Conservation (phyloP, 139 green algal genomes). For the Auxenochlorella protothecoides region DNA sequence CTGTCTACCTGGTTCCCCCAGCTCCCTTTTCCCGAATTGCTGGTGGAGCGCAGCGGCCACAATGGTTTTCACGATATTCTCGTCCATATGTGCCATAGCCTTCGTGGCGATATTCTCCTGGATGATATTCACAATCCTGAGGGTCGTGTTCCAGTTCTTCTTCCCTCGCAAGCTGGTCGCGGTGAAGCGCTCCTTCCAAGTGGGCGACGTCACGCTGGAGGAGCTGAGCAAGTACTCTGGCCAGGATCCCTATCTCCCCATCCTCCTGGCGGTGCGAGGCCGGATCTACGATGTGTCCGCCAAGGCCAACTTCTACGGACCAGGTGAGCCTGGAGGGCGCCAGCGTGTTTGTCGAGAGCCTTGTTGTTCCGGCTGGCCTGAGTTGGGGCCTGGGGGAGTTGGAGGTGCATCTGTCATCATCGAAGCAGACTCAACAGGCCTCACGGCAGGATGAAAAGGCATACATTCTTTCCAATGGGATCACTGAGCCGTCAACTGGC, state of each 20-base stretch:
- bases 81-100: too few relatives aligned
- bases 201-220: conserved; percentile 53
- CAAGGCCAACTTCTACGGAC: conserved; percentile 54
- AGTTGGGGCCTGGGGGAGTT: neutral
- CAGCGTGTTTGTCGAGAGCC: neutral
- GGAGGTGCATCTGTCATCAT: neutral
- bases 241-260: conserved; percentile 49
- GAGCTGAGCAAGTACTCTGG: conserved; percentile 51
- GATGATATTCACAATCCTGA: too few relatives aligned
- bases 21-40: too few relatives aligned
- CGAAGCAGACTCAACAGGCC: too few relatives aligned
- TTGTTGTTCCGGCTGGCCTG: neutral
- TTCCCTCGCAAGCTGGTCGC: too few relatives aligned
- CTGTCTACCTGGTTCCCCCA: too few relatives aligned
- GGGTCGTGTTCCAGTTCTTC: too few relatives aligned
- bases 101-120: too few relatives aligned
- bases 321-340: conserved; percentile 26
- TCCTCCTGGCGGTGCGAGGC: conserved; percentile 53
- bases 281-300: conserved; percentile 62
- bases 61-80: too few relatives aligned
- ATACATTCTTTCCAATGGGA: too few relatives aligned
- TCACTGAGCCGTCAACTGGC: neutral
- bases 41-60: too few relatives aligned
- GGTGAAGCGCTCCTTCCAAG: neutral
- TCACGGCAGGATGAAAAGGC: too few relatives aligned